Conservation (phyloP, 2,329 filamentous ascomycete species). For the Alternaria novae-zelandiae region DNA sequence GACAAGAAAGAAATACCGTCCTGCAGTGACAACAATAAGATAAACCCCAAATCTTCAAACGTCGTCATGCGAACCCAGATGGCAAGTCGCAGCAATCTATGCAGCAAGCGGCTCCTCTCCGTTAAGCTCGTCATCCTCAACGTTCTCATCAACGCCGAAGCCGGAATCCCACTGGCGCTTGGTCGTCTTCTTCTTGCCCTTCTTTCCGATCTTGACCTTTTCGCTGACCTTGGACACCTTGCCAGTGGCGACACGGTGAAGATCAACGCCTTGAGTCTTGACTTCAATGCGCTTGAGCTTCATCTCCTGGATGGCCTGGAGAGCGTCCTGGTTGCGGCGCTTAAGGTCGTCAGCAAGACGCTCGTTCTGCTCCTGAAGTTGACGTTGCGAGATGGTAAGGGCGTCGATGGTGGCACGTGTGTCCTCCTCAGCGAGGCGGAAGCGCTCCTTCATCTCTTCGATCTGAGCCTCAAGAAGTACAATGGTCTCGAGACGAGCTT, state of each 20-base stretch:
- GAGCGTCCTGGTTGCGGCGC: conserved; percentile 35
- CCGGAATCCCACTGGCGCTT: conserved; percentile 44
- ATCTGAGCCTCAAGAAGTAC: conserved; percentile 38
- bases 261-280: conserved; percentile 30
- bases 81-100: conserved; percentile 7
- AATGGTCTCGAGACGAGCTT: conserved; percentile 42
- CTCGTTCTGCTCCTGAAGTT: conserved; percentile 41
- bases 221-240: conserved; percentile 41
- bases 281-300: conserved; percentile 42
- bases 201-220: conserved; percentile 43
- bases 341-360: conserved; percentile 33
- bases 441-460: conserved; percentile 41
- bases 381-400: conserved; percentile 34
- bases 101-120: conserved; percentile 25
- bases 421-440: conserved; percentile 36
- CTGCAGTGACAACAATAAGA: background rate
- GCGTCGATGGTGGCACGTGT: conserved; percentile 40
- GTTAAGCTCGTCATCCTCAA: conserved; percentile 19
- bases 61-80: background rate
- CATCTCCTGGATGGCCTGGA: conserved; percentile 42
- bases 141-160: conserved; percentile 36
- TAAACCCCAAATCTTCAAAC: background rate
- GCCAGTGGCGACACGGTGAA: conserved; percentile 37
- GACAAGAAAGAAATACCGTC: background rate
- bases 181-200: conserved; percentile 33